phyloP scores from a whole-genome alignment of 495 filamentous ascomycete genomes.

The Aspergillus asperescens region DNA sequence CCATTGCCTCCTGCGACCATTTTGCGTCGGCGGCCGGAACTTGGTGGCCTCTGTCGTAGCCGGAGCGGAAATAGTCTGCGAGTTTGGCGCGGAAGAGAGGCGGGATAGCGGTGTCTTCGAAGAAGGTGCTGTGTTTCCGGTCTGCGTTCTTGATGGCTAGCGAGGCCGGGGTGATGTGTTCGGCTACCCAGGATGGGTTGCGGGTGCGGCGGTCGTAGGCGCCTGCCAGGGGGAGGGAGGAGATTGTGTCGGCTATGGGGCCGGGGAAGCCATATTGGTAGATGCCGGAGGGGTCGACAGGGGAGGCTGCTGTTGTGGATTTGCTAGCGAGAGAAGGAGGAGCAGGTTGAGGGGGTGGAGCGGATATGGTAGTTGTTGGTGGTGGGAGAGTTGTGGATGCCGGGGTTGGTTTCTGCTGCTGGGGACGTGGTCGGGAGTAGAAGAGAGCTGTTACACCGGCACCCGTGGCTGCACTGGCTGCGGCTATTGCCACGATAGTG shows the following conservation, averaged over 20 bases:
- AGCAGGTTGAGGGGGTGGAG: conserved; percentile 31
- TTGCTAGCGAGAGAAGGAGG: conserved; percentile 38
- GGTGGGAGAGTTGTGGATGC: conserved; percentile 9
- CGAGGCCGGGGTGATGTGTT: conserved; percentile 93
- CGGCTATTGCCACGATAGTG: conserved; percentile 82
- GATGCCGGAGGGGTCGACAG: conserved; percentile 81
- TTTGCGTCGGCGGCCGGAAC: conserved; percentile 97
- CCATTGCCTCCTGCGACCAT: conserved; percentile 90
- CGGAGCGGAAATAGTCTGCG: conserved; percentile 86
- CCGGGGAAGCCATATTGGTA: conserved; percentile 98
- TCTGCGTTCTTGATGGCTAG: conserved; percentile 70
- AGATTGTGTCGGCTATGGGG: conserved; percentile 75
- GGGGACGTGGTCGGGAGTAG: conserved; percentile 52
- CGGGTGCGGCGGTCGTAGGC: conserved; percentile 86
- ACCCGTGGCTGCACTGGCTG: conserved; percentile 81
- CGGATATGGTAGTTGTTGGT: conserved; percentile 15
- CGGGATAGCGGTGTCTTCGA: conserved; percentile 75
- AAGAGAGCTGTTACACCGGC: conserved; percentile 77
- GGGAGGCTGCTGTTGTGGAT: conserved; percentile 31
- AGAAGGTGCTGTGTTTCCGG: conserved; percentile 75
- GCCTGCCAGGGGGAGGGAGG: conserved; percentile 67
- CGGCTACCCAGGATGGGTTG: conserved; percentile 92
- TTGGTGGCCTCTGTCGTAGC: conserved; percentile 68
- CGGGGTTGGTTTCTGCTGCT: conserved; percentile 32
- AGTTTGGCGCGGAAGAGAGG: conserved; percentile 83